Base-by-base conservation (phyloP, 2,329 filamentous ascomycete genomes). In the Colletotrichum godetiae region DNA sequence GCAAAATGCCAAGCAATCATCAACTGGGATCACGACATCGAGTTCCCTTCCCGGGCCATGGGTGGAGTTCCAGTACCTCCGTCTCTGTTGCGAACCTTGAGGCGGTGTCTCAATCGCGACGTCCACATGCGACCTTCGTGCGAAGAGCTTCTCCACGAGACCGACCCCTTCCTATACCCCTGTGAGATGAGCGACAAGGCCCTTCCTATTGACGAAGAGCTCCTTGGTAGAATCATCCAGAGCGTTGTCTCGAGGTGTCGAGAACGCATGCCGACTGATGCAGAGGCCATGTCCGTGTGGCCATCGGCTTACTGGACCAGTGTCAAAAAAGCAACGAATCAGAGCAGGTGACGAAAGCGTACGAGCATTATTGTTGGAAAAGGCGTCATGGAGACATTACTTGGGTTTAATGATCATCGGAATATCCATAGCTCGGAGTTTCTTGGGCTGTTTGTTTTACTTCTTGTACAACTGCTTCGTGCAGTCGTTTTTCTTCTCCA, bases 1-100 rank as follows among this genome's bases (percentile, higher is more conserved):
- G 91, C 94, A 49, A 92, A 95, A 27, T 97, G 97, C 81, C 92
- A 95, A 82, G 94, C 94, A 73, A 97, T 97, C 79, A 94, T 95
- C 76, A 94, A 96, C 81, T 94, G 91, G 82, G 88, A 91, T 68
- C 91, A 95, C 81, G 81, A 84, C 6, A 94, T 97, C 78, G 90
- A 94, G 68, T 97, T 92, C 78, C 92, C 92, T 0, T 87, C 91
- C 1, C 86, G 88, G 3, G 94, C 92, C 13, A 85, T 95, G 63
- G 94, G 94, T 56, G 92, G 87, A 65, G 85, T 88, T 1, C 84
- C 85, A 0, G 90, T 94, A 1, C 91, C 92, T 0, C 83, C 85
- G 0, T 88, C 88, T 12, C 83, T 93, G 13, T 81, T 93, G 42
- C 84, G 87, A 35, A 93, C 91, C 0, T 86, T 94, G 86, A 88